Evolutionary conservation across 345 rosid genomes (phyloP), one percentile per base, ranked within the genome.

Genomic region (Gossypium arboreum): DNA sequence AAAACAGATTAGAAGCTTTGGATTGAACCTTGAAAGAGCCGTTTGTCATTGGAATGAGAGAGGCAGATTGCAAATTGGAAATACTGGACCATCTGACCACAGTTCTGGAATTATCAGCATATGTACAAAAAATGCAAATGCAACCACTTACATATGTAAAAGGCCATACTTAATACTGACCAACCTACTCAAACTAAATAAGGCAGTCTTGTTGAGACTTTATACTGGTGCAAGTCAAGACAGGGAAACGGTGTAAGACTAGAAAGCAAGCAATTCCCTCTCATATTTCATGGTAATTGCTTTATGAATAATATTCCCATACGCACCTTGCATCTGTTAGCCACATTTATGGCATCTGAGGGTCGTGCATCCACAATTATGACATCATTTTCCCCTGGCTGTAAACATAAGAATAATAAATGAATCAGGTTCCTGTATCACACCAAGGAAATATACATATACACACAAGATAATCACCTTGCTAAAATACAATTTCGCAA

Each of bases 331-430:
- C 91, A 86, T 85, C 84, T 82, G 67, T 75, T 81, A 59, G 97
- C 98, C 65, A 94, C 77, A 68, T 89, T 89, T 79, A 94, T 89
- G 77, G 97, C 98, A 86, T 92, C 94, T 34, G 97, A 92, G 24
- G 97, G 92, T 62, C 91, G 86, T 15, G 88, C 78, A 81, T 91
- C 94, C 74, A 92, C 82, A 76, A 83, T 85, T 50, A 87, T 74
- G 73, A 78, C 68, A 62, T 86, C 89, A 77, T 43, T 77, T 73
- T 86, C 84, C 74, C 90, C 92, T 48, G 89, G 88, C 97, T 91
- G 94, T 79, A 86, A 70, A 81, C 45, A 72, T 20, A 69, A 58
- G 50, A 68, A 63, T 17, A 17, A 18, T 68, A 73, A 29, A 7
- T 20, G 44, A 50, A 71, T n/a, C 16, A 68, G 39, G 56, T 62